Base-by-base conservation (phyloP, 306 rosid species). In the Medicago arabica region DNA sequence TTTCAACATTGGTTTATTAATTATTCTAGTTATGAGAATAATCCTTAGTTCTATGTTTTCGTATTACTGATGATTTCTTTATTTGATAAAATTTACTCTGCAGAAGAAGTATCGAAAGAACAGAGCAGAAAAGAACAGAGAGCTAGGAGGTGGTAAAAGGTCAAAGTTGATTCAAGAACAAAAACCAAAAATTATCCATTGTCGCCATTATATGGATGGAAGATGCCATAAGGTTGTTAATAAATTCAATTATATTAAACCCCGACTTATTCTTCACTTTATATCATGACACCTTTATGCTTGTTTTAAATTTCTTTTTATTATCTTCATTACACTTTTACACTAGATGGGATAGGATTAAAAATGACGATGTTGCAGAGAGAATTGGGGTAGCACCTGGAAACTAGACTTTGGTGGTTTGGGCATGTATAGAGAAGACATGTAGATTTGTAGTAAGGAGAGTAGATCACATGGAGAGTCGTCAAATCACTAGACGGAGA, bases 91-190 rank as follows among this genome's bases (percentile, higher is more conserved):
- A 74, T 40, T 58, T 38, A 47, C 83, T 62, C 18, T 78, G 75
- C 76, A 94, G 97, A 31, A 28, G 70, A 82, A 74, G 55, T 62
- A 85, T 21, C 86, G 92, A 73, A 88, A 81, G 87, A 79, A 80
- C 61, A 80, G 86, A 46, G 97, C 98, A 31, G 87, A 82, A 65
- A 84, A 79, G 79, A 90, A 92, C 85, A 88, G 89, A 81, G 54
- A 87, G 79, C 89, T 68, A 72, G 97, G 98, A 72, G 97, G 98
- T 74, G 91, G 88, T 65, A 92, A 83, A 81, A 92, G 89, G 86
- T 59, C 86, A 88, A 90, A 87, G 69, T 72, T 88, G 77, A 85
- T 21, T 67, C 83, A 77, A 18, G 84, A 85, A 40, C 84, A 75
- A 40, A 88, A 82, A 80, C 87, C 88, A 0, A 94, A 90, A 83